phyloP scores from a whole-genome alignment of 164 flowering plant species.

The Aristolochia contorta region DNA sequence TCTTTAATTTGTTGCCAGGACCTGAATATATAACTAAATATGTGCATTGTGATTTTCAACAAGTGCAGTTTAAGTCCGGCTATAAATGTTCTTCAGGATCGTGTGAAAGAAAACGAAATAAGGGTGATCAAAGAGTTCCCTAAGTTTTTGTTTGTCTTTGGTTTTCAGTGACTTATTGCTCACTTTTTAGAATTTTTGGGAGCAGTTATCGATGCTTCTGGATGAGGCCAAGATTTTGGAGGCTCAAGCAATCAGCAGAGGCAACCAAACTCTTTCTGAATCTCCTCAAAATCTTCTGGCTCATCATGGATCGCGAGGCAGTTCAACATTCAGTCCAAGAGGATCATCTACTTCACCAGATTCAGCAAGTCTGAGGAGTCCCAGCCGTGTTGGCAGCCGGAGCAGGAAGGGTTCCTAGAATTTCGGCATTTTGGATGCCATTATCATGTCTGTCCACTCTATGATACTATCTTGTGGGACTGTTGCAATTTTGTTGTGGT shows the following conservation, averaged over 20 bases:
- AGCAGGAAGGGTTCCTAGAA: constrained; percentile 34
- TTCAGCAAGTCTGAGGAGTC: constrained; percentile 19
- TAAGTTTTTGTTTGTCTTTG: constrained; percentile 1
- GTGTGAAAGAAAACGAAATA: constrained; percentile 69
- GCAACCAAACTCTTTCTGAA: constrained; percentile 32
- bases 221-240: constrained; percentile 77
- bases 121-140: constrained; percentile 39
- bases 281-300: constrained; percentile 31
- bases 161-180: background rate
- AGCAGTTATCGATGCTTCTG: constrained; percentile 52
- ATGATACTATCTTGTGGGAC: too few species aligned
- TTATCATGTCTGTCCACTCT: too few species aligned
- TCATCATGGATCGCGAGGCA: constrained; percentile 39
- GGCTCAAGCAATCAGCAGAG: constrained; percentile 32
- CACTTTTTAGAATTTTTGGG: background rate
- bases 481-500: too few species aligned
- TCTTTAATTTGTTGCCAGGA: background rate
- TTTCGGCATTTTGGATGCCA: background rate
- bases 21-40: background rate
- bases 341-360: constrained; percentile 32
- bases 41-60: background rate
- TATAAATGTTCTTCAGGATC: constrained; percentile 68
- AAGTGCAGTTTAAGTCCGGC: constrained; percentile 85
- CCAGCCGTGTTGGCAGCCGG: constrained; percentile 33
- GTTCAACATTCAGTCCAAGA: constrained; percentile 30